phyloP scores from a whole-genome alignment of 345 rosid genomes.

The Euphorbia pulcherrima region DNA sequence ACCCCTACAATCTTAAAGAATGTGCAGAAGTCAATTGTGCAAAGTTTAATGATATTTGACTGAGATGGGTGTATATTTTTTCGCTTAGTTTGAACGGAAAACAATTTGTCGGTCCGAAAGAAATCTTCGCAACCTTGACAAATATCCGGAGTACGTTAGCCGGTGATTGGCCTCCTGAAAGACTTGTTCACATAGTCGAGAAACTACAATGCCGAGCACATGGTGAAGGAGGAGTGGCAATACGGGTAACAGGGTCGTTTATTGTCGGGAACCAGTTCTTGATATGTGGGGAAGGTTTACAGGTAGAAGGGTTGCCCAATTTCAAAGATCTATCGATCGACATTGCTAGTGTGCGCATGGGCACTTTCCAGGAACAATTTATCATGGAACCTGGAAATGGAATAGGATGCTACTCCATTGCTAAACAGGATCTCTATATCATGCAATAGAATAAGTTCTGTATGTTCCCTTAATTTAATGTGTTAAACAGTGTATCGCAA shows the following conservation, averaged over 20 bases:
- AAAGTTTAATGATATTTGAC: background rate
- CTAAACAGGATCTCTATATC: constrained; percentile 75
- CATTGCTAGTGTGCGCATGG: constrained; percentile 66
- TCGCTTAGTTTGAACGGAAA: constrained; percentile 54
- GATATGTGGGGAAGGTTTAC: constrained; percentile 89
- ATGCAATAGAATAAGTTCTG: constrained; percentile 17
- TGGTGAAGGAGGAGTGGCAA: constrained; percentile 61
- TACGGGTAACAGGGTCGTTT: constrained; percentile 82
- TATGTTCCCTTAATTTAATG: constrained; percentile 7
- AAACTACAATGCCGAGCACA: constrained; percentile 71
- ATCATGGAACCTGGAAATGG: constrained; percentile 51
- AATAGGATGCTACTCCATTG: constrained; percentile 60
- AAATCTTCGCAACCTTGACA: constrained; percentile 51
- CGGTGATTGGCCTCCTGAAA: constrained; percentile 81
- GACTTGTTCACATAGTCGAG: constrained; percentile 84
- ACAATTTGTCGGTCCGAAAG: constrained; percentile 49
- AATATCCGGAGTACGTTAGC: constrained; percentile 63
- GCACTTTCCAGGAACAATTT: constrained; percentile 83
- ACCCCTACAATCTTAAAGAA: background rate
- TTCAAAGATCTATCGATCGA: constrained; percentile 79
- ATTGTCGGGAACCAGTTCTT: constrained; percentile 82
- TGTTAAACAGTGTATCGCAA: background rate
- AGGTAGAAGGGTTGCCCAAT: constrained; percentile 84
- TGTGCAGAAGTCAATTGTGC: background rate
- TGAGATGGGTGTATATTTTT: background rate